Base-by-base conservation (phyloP, 768 basidiomycete species). In the Psilocybe cyanescens region DNA sequence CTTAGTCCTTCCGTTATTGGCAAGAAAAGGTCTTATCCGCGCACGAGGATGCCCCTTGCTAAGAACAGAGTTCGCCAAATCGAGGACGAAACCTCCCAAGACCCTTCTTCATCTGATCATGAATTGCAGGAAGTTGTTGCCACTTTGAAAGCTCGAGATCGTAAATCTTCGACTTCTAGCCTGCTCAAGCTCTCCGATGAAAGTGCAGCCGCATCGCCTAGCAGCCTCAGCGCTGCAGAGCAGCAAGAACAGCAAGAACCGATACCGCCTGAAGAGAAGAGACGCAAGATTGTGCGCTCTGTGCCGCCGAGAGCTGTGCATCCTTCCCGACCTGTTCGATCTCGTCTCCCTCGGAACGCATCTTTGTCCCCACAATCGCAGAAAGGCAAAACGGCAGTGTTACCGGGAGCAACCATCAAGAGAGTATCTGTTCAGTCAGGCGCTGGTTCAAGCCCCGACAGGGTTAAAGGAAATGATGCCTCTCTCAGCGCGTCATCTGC, bases 1-100 rank as follows among this genome's bases (percentile, higher is more conserved):
- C 58, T 39, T 28, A 73, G 77, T 3, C 75, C 74, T 3, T 76
- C 80, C 52, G 59, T 77, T 63, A 74, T 78, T 54, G 79, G 81
- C 37, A 78, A 71, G 64, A 83, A 83, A 59, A 77, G 82, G 11
- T 68, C 78, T 11, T 71, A 74, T 57, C 71, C 76, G 52, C 67
- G 58, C 37, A 65, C 67, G 45, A 66, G 59, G 49, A 62, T 59
- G 33, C 53, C 60, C 28, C 64, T 59, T 44, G 45, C 51, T 47
- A 64, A 66, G 45, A 68, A 65, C 33, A 63, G 66, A 31, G 69
- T 67, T 8, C 70, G 65, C 12, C 61, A 66, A 54, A 58, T 69
- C 19, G 70, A 72, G 35, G 67, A 67, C 24, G 59, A 41, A 12
- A 55, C 46, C n/a, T 55, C 55, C 44, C 39, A 64, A 28, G 57